Evolutionary conservation across 345 rosid species (phyloP).

Genomic region (Iberis pinnata): DNA sequence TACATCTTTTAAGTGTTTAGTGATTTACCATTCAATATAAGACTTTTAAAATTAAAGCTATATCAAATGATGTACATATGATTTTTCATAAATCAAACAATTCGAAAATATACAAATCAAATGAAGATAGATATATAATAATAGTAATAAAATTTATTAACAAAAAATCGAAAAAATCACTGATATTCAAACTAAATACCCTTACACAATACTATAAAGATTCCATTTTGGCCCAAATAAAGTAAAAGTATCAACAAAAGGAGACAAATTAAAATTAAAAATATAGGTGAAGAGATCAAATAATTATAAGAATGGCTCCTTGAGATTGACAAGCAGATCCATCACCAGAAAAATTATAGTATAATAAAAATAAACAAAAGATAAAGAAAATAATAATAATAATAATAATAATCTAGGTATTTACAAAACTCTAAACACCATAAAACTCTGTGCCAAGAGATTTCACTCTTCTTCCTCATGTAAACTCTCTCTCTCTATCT

Average conservation of each 20-base stretch:
- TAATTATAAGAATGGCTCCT: constrained; percentile 35
- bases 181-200: too few relatives aligned
- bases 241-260: constrained; percentile 31
- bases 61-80: too few relatives aligned
- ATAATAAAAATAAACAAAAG: constrained; percentile 15
- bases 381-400: background rate
- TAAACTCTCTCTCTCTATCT: constrained; percentile 27
- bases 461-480: constrained; percentile 41
- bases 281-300: background rate
- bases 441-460: constrained; percentile 44
- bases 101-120: too few relatives aligned
- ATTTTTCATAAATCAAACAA: too few relatives aligned
- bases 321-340: constrained; percentile 75
- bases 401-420: constrained; percentile 16
- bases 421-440: constrained; percentile 37
- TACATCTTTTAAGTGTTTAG: too few relatives aligned
- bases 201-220: background rate
- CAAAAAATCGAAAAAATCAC: too few relatives aligned
- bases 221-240: constrained; percentile 21
- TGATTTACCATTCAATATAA: too few relatives aligned
- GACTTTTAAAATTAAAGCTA: too few relatives aligned
- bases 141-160: too few relatives aligned
- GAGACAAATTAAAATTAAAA: constrained; percentile 15
- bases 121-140: too few relatives aligned
- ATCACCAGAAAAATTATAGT: constrained; percentile 34